Percentiles rank a stretch among this genome's conserved stretches.
phyloP scores from a whole-genome alignment of 805 yeast species.

The Lipomyces starkeyi region DNA sequence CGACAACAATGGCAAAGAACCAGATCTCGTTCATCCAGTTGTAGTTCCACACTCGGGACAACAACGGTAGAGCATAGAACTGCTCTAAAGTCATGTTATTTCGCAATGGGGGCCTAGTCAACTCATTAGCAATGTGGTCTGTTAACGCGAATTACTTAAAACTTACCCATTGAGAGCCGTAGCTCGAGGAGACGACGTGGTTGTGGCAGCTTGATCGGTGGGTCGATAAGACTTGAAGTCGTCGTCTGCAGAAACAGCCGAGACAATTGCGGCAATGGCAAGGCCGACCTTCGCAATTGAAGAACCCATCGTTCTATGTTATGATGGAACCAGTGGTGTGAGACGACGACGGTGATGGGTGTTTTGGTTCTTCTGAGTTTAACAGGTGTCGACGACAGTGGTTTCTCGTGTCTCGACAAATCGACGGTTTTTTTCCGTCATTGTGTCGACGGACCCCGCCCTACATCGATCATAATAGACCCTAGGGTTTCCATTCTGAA shows the following conservation, averaged over 20 bases:
- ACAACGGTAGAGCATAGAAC: conserved; percentile 62
- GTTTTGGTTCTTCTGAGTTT: neutral
- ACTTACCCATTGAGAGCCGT: conserved; percentile 10
- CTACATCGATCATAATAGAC: no score
- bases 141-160: neutral
- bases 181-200: conserved; percentile 23
- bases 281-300: neutral
- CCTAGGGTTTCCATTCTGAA: no score
- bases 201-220: conserved; percentile 14
- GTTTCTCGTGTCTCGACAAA: neutral
- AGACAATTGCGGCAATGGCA: conserved; percentile 13
- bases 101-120: conserved; percentile 12
- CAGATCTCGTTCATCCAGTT: conserved; percentile 79
- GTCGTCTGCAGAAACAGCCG: conserved; percentile 27
- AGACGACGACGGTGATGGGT: neutral
- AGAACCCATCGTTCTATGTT: neutral
- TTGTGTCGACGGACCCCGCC: neutral
- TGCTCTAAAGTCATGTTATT: conserved; percentile 50
- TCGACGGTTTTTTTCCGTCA: neutral
- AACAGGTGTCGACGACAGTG: neutral
- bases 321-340: neutral
- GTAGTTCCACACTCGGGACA: conserved; percentile 62
- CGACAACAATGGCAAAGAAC: conserved; percentile 58
- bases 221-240: conserved; percentile 37
- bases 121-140: neutral